Percentiles rank a stretch among this genome's conserved stretches.
Evolutionary conservation across 257 asterid genomes (phyloP).

Genomic region (Gynochthodes officinalis): DNA sequence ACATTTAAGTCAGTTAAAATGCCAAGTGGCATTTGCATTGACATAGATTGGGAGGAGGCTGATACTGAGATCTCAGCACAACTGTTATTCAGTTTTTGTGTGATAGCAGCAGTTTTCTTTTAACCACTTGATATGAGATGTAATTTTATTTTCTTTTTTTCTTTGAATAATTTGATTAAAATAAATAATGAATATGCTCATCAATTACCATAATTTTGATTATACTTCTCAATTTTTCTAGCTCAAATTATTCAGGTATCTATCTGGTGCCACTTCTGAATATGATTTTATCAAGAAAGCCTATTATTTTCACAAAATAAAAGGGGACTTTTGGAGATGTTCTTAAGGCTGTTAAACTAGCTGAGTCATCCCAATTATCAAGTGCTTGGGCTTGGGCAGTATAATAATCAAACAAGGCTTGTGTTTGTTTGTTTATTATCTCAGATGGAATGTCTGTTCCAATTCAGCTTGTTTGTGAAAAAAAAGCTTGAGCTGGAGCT

Average conservation of each 20-base stretch:
- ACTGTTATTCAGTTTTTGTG: background rate
- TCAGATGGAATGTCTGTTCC: background rate
- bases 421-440: background rate
- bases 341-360: background rate
- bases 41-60: background rate
- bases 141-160: background rate
- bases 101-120: background rate
- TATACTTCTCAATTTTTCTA: background rate
- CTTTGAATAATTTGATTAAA: background rate
- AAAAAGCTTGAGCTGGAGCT: conserved; percentile 1
- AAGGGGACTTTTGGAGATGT: background rate
- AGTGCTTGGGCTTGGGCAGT: background rate
- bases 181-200: background rate
- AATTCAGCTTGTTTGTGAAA: background rate
- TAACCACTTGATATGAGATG: background rate
- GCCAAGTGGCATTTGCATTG: background rate
- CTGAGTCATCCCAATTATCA: background rate
- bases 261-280: background rate
- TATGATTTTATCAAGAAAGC: background rate
- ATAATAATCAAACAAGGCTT: background rate
- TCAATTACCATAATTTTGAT: too few species aligned
- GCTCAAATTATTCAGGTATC: background rate
- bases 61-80: background rate
- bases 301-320: background rate
- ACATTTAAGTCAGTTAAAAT: background rate